These are phyloP conservation scores for Stylonectria norvegica DNA, from an alignment of 2,329 filamentous ascomycete genomes.

Conservation along the genomic window DNA sequence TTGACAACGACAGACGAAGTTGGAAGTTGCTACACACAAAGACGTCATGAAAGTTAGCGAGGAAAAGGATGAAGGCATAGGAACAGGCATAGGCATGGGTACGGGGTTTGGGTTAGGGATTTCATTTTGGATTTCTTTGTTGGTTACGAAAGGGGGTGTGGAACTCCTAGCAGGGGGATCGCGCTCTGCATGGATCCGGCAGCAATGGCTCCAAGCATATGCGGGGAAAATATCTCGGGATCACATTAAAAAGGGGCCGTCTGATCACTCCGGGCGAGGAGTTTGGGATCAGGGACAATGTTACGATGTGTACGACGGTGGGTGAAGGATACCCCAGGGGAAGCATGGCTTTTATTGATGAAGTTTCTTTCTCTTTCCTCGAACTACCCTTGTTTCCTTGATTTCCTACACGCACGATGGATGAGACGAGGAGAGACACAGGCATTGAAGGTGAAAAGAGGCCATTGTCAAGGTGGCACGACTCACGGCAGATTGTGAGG, in stretches of 20 bases:
- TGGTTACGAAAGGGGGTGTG: slow-evolving; percentile 12
- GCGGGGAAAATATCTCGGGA: slow-evolving; percentile 7
- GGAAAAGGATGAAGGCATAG: slow-evolving; percentile 7
- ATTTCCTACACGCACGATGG: no score
- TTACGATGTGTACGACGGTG: slow-evolving; percentile 23
- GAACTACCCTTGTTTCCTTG: not conserved
- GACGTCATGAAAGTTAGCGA: slow-evolving; percentile 12
- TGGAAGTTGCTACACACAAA: slow-evolving; percentile 1
- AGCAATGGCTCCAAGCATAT: slow-evolving; percentile 2
- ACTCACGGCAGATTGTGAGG: no score
- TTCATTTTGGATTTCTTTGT: slow-evolving; percentile 14
- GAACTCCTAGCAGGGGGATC: slow-evolving; percentile 5
- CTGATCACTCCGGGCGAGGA: slow-evolving; percentile 1
- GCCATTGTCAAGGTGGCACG: no score
- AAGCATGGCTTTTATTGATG: slow-evolving; percentile 5
- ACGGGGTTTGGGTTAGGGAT: slow-evolving; percentile 16
- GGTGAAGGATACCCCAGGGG: slow-evolving; percentile 11
- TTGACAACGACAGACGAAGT: slow-evolving; percentile 1
- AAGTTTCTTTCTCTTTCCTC: slow-evolving; percentile 6
- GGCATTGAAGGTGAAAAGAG: no score
- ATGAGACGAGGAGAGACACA: no score
- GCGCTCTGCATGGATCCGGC: slow-evolving; percentile 3
- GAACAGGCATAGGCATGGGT: slow-evolving; percentile 12
- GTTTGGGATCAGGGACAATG: slow-evolving; percentile 6
- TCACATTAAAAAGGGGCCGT: slow-evolving; percentile 6